Evolutionary conservation across 1,284 basidiomycete species (phyloP).

Genomic region (Irpex sp.): DNA sequence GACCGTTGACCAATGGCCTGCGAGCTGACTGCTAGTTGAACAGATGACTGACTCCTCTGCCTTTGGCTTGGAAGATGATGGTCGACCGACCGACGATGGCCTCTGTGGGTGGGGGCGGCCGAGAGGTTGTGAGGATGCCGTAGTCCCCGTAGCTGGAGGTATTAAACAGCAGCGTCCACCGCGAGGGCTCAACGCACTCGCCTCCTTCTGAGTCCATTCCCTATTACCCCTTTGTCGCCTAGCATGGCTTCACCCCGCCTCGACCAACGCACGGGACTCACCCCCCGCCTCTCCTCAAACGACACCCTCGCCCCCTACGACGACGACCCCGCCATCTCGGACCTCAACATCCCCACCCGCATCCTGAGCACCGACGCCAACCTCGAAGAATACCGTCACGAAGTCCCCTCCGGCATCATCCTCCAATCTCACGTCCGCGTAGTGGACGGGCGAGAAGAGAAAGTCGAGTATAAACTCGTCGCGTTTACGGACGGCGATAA

Average conservation of each 20-base stretch:
- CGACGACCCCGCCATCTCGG: slow-evolving; percentile 8
- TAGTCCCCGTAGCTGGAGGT: neutral
- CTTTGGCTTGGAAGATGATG: too few species aligned
- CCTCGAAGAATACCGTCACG: slow-evolving; percentile 12
- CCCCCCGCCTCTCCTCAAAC: neutral
- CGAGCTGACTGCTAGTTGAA: too few species aligned
- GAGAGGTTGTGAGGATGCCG: neutral
- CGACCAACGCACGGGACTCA: neutral
- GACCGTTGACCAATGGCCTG: neutral
- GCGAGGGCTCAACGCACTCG: too few species aligned
- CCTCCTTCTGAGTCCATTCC: neutral
- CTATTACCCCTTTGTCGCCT: neutral
- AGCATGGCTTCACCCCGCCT: neutral
- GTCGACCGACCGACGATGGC: too few species aligned
- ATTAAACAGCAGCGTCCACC: neutral
- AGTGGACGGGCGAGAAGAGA: slow-evolving; percentile 6
- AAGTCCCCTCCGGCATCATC: slow-evolving; percentile 9
- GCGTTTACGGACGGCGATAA: slow-evolving; percentile 28
- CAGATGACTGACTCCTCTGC: too few species aligned
- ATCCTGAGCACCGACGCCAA: slow-evolving; percentile 10
- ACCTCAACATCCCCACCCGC: slow-evolving; percentile 8
- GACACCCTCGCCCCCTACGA: neutral
- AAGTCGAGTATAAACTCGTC: slow-evolving; percentile 24
- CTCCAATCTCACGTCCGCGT: neutral
- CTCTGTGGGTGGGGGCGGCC: too few species aligned